Evolutionary conservation across 2,329 filamentous ascomycete genomes (phyloP), one percentile per base, ranked within the genome.

Genomic region (Ustilaginoidea virens): DNA sequence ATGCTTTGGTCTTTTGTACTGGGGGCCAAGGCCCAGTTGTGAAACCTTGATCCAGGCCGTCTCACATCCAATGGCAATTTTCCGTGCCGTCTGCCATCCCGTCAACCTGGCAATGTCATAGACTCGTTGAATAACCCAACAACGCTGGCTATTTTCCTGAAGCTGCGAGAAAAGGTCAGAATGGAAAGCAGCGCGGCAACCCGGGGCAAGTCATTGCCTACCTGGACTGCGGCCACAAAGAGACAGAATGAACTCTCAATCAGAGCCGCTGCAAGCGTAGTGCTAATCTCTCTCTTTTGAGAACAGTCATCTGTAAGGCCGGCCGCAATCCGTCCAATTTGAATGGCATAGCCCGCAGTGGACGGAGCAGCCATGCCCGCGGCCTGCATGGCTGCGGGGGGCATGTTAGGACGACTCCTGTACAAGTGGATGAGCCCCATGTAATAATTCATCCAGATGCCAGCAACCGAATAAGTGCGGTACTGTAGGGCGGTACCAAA

Each of bases 381-480:
- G 3, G 90, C 85, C 42, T 85, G 70, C 71, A 92, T 85, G 20
- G 85, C 80, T 7, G 86, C 75, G 0, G 87, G 83, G 1, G 86
- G 87, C 85, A 94, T 94, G 15, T 69, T 70, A 0, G 90, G 90
- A 40, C 94, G 86, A 1, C 75, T 66, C 19, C 90, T 69, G 34
- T 87, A 63, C n/a, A 90, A 66, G 30, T 86, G 66, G 33, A 96
- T 87, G 26, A 83, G 65, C 1, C 77, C 76, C 62, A 87, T 81
- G 51, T 92, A 80, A 49, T 81, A 86, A 38, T 86, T 78, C 46
- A 80, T 74, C 82, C 85, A 93, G 14, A 94, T 64, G 19, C 81
- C 78, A 3, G 80, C 81, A 37, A 96, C 79, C n/a, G 78, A 76
- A 48, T 83, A 87, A 2, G 80, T 87, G 17, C 81, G 71, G 47